Evolutionary conservation across 2,329 filamentous ascomycete genomes (phyloP).

Genomic region (Lecanicillium sp.): DNA sequence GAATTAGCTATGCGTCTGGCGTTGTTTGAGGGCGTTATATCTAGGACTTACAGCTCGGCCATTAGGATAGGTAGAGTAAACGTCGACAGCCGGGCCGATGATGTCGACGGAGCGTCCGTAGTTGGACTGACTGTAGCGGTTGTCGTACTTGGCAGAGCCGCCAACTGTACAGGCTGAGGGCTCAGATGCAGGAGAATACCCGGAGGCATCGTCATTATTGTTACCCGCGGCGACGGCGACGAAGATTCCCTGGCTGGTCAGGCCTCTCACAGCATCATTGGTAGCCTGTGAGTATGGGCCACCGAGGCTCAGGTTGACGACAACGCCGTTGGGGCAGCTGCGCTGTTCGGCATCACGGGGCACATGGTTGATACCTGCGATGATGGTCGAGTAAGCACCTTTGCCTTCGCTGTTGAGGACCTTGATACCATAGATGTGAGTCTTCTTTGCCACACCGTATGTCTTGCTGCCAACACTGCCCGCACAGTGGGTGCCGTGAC

Average conservation of each 20-base stretch:
- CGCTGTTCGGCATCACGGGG: slow-evolving; percentile 22
- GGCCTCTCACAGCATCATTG: slow-evolving; percentile 33
- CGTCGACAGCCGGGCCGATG: slow-evolving; percentile 34
- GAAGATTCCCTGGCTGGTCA: slow-evolving; percentile 30
- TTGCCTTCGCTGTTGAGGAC: slow-evolving; percentile 17
- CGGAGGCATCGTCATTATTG: slow-evolving; percentile 23
- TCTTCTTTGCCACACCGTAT: slow-evolving; percentile 25
- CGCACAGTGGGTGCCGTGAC: slow-evolving; percentile 24
- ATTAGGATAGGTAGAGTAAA: slow-evolving; percentile 36
- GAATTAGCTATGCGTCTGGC: too few species aligned
- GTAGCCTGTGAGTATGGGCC: slow-evolving; percentile 23
- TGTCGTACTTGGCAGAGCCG: slow-evolving; percentile 27
- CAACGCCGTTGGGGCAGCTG: slow-evolving; percentile 19
- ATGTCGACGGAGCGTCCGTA: slow-evolving; percentile 34
- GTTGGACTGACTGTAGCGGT: slow-evolving; percentile 34
- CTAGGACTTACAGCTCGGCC: slow-evolving; percentile 27
- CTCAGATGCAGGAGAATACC: slow-evolving; percentile 33
- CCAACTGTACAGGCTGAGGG: slow-evolving; percentile 37
- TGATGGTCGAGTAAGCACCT: slow-evolving; percentile 3
- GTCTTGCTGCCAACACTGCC: slow-evolving; percentile 11
- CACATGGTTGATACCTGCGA: slow-evolving; percentile 24
- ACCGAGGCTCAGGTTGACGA: slow-evolving; percentile 38
- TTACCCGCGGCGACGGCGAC: slow-evolving; percentile 40
- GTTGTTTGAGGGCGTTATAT: too few species aligned
- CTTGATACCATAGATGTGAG: slow-evolving; percentile 28